Evolutionary conservation across 1,284 basidiomycete genomes (phyloP), one percentile per base, ranked within the genome.

Genomic region (Neolentinus lepideus): DNA sequence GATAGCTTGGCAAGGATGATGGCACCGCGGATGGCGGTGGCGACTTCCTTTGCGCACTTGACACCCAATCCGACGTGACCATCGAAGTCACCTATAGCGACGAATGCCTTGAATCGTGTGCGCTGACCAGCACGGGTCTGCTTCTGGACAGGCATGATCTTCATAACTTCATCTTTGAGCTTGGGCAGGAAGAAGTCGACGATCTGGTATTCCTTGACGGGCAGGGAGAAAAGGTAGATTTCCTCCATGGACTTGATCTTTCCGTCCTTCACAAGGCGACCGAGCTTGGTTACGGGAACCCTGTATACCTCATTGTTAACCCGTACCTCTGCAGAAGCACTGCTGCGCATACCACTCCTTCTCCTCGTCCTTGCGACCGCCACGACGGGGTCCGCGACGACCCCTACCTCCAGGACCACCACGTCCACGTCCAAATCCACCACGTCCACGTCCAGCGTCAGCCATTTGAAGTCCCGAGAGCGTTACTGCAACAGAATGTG

Each of bases 231-330:
- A 69, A 99, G 92, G 81, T 99, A 99, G 78, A 99, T 98, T 75
- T 99, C 97, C 76, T 99, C 97, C 85, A 99, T 97, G 53, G 94
- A 98, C 80, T 97, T 98, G 83, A 99, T 98, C 81, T 99, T 99
- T 69, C 95, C 95, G 69, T 98, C 97, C 80, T 98, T 98, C 56
- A 98, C 96, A 67, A 99, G 87, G 75, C 96, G 95, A 62, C 96
- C 96, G 66, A 99, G 92, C 75, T 98, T 98, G 74, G 96, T 99
- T 75, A 99, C 97, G 68, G 96, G 96, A 62, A 90, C 88, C 94
- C 94, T 94, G 63, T 31, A 57, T 12, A 6, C 36, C 27, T 54
- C 24, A 46, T 47, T 19, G 45, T 14, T 55, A 11, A 16, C 29
- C 19, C 4, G 47, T 38, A 27, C n/a, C 22, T 47, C 43, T n/a